Evolutionary conservation across 768 basidiomycete species (phyloP), one percentile per base, ranked within the genome.

Genomic region (Leucocoprinus sp.): DNA sequence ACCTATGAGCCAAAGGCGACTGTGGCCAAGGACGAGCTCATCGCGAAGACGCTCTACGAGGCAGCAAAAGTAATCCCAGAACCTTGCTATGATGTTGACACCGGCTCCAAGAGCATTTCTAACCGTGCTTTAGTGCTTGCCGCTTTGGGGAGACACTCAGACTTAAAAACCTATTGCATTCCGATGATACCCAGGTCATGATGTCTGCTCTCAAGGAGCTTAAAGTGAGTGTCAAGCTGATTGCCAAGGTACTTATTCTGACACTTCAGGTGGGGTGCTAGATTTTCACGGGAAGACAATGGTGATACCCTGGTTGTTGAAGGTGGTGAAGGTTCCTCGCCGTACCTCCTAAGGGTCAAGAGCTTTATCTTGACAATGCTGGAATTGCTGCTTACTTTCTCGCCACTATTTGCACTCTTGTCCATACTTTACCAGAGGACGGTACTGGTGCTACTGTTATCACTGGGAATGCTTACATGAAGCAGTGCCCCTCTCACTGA

Each of bases 111-210:
- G 69, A 93, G 88, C 58, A 86, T 99, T 54, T 96, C 92, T 0
- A 98, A 98, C 60, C 81, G 95, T 24, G 92, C 89, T 0, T 70
- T 99, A 31, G 83, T 98, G 1, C 78, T 99, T 22, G 95, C 96
- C 7, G 93, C 95, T 1, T 78, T 99, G 11, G 92, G 80, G 0
- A 78, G 76, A 89, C 84, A 0, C 96, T 93, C 64, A 73, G 84
- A 51, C 66, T 99, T 45, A 83, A 71, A 63, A 99, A 99, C 55
- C 66, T 99, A 4, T 70, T 99, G 27, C 95, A 98, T 59, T 96
- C 93, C 3, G 95, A 98, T 56, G 95, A 99, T 59, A 99, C 96
- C 0, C 92, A 93, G 54, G 95, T 99, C 44, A 99, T 99, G 96
- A 98, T 98, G 93, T 72, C 82, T 2, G 95, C 93, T 26, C 72